A percentile compares a stretch with the other conserved stretches of the same genome.
Conservation (phyloP, 768 basidiomycete species). For the Cystofilobasidium macerans region DNA sequence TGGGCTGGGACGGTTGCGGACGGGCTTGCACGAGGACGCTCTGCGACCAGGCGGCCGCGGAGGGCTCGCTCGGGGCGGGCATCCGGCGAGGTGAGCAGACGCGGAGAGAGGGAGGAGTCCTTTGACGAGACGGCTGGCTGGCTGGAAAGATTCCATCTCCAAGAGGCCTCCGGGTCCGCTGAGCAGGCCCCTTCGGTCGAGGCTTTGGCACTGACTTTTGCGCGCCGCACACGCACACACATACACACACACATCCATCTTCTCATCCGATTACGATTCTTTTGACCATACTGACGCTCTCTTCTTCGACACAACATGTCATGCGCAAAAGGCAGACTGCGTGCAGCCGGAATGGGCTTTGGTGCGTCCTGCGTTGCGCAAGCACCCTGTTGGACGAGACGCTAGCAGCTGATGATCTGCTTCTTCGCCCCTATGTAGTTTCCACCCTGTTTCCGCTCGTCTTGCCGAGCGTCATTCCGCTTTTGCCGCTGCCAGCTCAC, state of each 20-base stretch:
- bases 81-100: not conserved
- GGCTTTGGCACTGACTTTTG: not conserved
- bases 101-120: not conserved
- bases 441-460: constrained; percentile 20
- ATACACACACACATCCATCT: not conserved
- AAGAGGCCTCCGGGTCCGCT: not conserved
- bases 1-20: too few species aligned
- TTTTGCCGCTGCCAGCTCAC: constrained; percentile 15
- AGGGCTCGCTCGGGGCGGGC: not conserved
- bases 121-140: not conserved
- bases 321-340: too few species aligned
- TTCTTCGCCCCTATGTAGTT: not conserved
- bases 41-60: too few species aligned
- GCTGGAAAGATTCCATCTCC: not conserved
- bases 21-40: not conserved
- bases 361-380: too few species aligned
- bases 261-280: too few species aligned
- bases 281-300: not conserved
- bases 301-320: too few species aligned
- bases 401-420: not conserved
- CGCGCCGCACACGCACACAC: not conserved
- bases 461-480: constrained; percentile 16
- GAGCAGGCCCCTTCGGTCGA: not conserved
- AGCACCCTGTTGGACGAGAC: too few species aligned
- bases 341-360: too few species aligned